phyloP scores from a whole-genome alignment of 2,329 filamentous ascomycete genomes.

The Sporothrix phasma region DNA sequence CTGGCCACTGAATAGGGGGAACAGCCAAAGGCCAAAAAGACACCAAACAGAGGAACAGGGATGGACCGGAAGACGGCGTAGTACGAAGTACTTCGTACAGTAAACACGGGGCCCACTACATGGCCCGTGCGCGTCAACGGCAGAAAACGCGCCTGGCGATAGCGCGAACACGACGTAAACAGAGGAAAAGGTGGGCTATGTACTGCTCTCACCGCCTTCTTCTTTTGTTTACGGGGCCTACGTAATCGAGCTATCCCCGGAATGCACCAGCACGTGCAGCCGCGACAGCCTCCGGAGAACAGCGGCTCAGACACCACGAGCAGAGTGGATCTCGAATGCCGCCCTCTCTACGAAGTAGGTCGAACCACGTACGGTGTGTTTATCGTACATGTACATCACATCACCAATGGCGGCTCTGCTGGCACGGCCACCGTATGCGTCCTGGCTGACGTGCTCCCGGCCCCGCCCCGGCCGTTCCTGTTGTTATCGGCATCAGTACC shows the following conservation, averaged over 20 bases:
- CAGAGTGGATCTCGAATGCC: background rate
- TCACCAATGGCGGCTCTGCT: slow-evolving; percentile 7
- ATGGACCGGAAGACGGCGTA: slow-evolving; percentile 2
- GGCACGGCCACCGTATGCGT: background rate
- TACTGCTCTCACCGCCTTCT: slow-evolving; percentile 3
- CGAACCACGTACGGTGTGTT: too few relatives aligned
- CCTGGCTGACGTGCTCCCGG: background rate
- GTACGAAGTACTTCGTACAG: too few relatives aligned
- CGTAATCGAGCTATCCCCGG: background rate
- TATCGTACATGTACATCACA: background rate
- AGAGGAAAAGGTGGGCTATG: background rate
- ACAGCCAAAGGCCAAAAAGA: background rate
- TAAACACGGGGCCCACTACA: background rate
- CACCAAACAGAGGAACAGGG: slow-evolving; percentile 4
- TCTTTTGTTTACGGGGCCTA: background rate
- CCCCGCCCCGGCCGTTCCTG: too few relatives aligned
- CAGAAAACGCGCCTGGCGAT: slow-evolving; percentile 15
- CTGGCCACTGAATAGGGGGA: slow-evolving; percentile 5
- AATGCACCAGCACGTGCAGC: slow-evolving; percentile 1
- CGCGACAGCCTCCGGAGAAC: background rate
- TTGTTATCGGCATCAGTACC: background rate
- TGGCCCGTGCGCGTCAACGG: slow-evolving; percentile 17
- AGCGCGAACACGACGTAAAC: slow-evolving; percentile 15
- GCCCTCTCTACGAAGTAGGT: too few relatives aligned
- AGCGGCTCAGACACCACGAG: background rate